phyloP scores from a whole-genome alignment of 1,284 basidiomycete genomes.

The Acaromyces ingoldii region DNA sequence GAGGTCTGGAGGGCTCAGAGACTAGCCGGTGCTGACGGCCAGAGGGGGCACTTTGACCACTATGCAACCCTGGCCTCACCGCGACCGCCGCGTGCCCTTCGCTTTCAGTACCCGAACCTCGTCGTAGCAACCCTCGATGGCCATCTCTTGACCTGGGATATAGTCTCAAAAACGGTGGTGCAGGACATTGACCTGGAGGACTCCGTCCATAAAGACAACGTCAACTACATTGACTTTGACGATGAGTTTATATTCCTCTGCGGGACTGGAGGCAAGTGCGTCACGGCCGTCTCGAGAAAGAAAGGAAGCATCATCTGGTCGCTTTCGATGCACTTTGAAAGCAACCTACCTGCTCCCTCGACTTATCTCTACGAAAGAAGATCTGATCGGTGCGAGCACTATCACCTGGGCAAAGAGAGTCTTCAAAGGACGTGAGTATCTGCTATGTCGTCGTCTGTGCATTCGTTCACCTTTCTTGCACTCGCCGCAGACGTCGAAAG shows the following conservation, averaged over 20 bases:
- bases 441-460: too few relatives aligned
- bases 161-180: constrained; percentile 17
- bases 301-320: constrained; percentile 23
- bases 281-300: constrained; percentile 24
- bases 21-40: constrained; percentile 12
- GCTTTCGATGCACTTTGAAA: constrained; percentile 24
- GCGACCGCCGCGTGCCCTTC: constrained; percentile 26
- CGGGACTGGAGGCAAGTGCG: constrained; percentile 22
- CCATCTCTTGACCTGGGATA: constrained; percentile 21
- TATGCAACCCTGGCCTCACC: constrained; percentile 18
- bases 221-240: constrained; percentile 45
- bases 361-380: too few relatives aligned
- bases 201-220: constrained; percentile 24
- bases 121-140: constrained; percentile 25
- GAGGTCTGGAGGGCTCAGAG: constrained; percentile 38
- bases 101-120: constrained; percentile 36
- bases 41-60: constrained; percentile 28
- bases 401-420: too few relatives aligned
- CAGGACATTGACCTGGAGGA: constrained; percentile 19
- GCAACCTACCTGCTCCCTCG: constrained; percentile 11
- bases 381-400: too few relatives aligned
- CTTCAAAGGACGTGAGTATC: too few relatives aligned
- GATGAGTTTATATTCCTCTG: constrained; percentile 34
- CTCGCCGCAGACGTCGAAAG: too few relatives aligned
- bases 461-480: too few relatives aligned